A percentile compares a stretch with the other conserved stretches of the same genome.
phyloP scores from a whole-genome alignment of 768 basidiomycete genomes.

The Mycena galopus region DNA sequence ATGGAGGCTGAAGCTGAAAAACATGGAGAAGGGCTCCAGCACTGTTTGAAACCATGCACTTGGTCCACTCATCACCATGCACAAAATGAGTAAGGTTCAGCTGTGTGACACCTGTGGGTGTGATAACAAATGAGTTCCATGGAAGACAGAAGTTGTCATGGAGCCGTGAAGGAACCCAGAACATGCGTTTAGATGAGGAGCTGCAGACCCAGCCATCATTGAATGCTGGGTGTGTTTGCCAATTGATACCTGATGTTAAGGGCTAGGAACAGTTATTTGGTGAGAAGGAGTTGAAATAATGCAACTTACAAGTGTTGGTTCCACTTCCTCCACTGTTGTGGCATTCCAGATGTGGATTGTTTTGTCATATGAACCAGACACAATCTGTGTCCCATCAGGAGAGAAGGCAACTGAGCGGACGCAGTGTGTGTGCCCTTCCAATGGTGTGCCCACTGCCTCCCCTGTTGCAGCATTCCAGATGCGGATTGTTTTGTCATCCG shows the following conservation, averaged over 20 bases:
- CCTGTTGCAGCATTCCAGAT: too few species aligned
- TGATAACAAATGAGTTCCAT: not conserved
- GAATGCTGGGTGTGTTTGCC: not conserved
- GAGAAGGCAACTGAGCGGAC: slow-evolving; percentile 29
- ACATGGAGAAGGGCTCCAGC: not conserved
- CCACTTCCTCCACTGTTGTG: not conserved
- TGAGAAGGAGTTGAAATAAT: not conserved
- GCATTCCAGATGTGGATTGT: slow-evolving; percentile 2
- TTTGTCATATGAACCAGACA: too few species aligned
- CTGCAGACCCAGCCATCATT: slow-evolving; percentile 1
- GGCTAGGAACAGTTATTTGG: not conserved
- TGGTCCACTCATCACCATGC: not conserved
- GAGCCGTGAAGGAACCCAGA: slow-evolving; percentile 6
- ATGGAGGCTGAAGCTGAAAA: not conserved
- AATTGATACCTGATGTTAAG: not conserved
- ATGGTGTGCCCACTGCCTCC: too few species aligned
- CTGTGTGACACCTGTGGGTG: not conserved
- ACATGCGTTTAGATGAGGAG: not conserved
- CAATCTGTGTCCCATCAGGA: slow-evolving; percentile 28
- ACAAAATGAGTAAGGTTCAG: not conserved
- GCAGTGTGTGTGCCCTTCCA: slow-evolving; percentile 19
- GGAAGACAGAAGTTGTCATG: not conserved
- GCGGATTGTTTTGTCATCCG: too few species aligned
- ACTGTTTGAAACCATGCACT: not conserved
- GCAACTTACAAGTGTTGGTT: not conserved